Conservation (phyloP, 768 basidiomycete species). For the Trametes cinnabarina region DNA sequence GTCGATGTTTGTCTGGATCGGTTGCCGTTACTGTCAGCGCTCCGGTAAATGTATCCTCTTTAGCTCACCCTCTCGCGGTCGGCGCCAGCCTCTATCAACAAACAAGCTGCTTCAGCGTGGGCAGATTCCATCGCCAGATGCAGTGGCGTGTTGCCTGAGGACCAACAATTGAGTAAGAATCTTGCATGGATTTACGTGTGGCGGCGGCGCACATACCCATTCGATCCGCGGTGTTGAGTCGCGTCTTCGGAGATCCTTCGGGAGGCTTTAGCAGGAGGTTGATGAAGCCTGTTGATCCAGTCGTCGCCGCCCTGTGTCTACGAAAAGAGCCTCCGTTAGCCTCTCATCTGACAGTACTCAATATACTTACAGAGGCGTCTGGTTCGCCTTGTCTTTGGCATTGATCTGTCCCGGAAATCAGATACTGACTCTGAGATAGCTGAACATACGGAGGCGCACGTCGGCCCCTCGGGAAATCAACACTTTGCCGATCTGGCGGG, state of each 20-base stretch:
- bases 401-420: conserved; percentile 66
- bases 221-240: conserved; percentile 84
- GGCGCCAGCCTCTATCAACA: conserved; percentile 92
- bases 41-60: conserved; percentile 12
- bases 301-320: conserved; percentile 95
- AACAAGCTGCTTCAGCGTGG: conserved; percentile 85
- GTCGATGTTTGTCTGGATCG: conserved; percentile 57
- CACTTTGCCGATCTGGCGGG: conserved; percentile 76
- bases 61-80: conserved; percentile 78
- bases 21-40: not conserved
- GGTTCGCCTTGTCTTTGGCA: conserved; percentile 89
- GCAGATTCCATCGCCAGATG: conserved; percentile 98
- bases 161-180: conserved; percentile 17
- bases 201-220: conserved; percentile 45
- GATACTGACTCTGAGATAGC: conserved; percentile 33
- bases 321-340: not conserved
- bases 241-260: conserved; percentile 68
- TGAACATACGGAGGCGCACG: conserved; percentile 54
- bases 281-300: conserved; percentile 88
- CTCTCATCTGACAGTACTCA: not conserved
- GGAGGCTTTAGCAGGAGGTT: conserved; percentile 82
- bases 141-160: conserved; percentile 86
- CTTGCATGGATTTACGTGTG: not conserved
- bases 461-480: conserved; percentile 88
- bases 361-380: conserved; percentile 73